Evolutionary conservation across 495 filamentous ascomycete genomes (phyloP), one percentile per base, ranked within the genome.

Genomic region (Immersiella caudata): DNA sequence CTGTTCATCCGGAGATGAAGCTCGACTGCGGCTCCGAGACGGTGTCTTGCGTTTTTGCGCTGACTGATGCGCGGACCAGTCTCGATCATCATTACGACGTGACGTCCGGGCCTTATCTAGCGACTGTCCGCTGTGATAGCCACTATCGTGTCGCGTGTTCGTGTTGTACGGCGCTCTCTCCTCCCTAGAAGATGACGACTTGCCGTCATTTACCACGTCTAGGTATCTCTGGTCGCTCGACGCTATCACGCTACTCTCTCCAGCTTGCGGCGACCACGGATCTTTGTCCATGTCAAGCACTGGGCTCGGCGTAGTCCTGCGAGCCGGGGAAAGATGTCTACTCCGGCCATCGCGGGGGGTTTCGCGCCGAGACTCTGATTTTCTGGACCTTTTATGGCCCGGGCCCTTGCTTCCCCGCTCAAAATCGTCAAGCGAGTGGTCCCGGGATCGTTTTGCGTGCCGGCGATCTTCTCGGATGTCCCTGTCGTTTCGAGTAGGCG

Each of bases 41-140:
- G 62, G 66, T 2, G 68, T 69, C 56, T 65, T 70, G 24, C 63
- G 64, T 33, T 55, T 64, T 27, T 36, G 70, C 18, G 61, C 25
- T 51, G 65, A 24, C n/a, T 60, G 63, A 26, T 67, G 46, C 14
- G 58, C 51, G 0, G 62, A 25, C 7, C 68, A 58, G 26, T 66
- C 64, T 3, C 56, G 29, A 36, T 26, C 25, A 20, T 40, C 36
- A 16, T 74, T 68, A 21, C 74, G 71, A 7, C 68, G 51, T 0
- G 62, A 66, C 5, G 51, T 4, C 8, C n/a, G 33, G 35, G 4
- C 22, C 60, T 54, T 72, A 4, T 75, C 70, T 9, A 63, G 62
- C 1, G 75, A 72, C 29, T 73, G 68, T n/a, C 72, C 73, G 50
- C 75, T 76, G 14, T 75, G 71, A 51, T 78, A 78, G 22, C 75